These are phyloP conservation scores for Globisporangium parvum DNA, from an alignment of 352 stramenopile genomes.

Conservation along the genomic window DNA sequence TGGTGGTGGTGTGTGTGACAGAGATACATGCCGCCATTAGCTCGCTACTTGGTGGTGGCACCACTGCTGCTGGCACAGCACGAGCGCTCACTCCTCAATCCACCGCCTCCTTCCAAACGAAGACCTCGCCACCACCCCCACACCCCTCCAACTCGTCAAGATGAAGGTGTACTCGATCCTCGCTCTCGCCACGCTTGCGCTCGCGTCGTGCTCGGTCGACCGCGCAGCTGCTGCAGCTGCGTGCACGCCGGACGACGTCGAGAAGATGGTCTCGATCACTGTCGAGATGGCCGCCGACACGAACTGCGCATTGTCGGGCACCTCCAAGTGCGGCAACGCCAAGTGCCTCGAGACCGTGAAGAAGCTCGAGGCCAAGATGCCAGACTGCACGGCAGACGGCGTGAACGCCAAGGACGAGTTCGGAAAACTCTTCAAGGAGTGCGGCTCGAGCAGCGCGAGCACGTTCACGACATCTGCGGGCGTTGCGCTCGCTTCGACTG, in stretches of 20 bases:
- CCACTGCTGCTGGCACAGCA: too few relatives aligned
- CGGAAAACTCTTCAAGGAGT: background rate
- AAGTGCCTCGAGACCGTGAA: constrained; percentile 1
- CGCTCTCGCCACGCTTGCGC: background rate
- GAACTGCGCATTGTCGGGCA: background rate
- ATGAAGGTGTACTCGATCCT: background rate
- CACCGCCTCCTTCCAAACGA: too few relatives aligned
- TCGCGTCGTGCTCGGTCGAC: background rate
- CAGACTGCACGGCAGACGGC: background rate
- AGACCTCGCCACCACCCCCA: too few relatives aligned
- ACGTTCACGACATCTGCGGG: background rate
- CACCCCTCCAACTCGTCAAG: background rate
- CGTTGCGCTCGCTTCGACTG: background rate
- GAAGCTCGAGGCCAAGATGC: background rate
- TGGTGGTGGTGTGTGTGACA: too few relatives aligned
- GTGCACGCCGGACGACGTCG: background rate
- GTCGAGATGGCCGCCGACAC: background rate
- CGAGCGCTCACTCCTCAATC: too few relatives aligned
- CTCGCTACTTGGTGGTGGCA: too few relatives aligned
- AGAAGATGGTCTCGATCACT: background rate
- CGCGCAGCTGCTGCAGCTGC: background rate
- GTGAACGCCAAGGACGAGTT: background rate
- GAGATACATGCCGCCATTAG: too few relatives aligned
- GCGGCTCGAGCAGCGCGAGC: background rate
- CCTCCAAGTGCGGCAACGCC: background rate